phyloP scores from a whole-genome alignment of 23 red algal species.

The Gracilaria gracilis region DNA sequence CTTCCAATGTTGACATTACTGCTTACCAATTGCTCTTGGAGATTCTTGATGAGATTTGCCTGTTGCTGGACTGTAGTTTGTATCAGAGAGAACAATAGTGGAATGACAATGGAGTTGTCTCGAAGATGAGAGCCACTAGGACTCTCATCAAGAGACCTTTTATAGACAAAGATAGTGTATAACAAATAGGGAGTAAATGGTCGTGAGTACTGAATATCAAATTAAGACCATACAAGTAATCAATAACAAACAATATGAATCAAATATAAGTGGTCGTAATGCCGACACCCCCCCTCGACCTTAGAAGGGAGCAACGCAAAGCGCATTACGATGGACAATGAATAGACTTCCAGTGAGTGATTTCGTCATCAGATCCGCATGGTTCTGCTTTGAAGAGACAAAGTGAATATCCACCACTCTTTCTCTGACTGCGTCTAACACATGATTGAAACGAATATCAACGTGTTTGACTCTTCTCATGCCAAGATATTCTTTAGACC shows the following conservation, averaged over 20 bases:
- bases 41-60: background rate
- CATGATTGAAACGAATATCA: background rate
- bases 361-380: conserved; percentile 40
- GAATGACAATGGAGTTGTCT: background rate
- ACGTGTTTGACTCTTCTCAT: conserved; percentile 38
- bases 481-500: conserved; percentile 15
- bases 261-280: background rate
- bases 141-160: background rate
- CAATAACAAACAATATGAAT: background rate
- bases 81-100: background rate
- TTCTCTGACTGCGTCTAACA: background rate
- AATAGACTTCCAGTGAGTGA: conserved; percentile 6
- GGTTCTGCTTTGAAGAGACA: conserved; percentile 6
- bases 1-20: background rate
- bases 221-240: background rate
- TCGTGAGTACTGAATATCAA: too few species aligned
- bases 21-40: background rate
- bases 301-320: background rate
- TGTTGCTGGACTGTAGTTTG: background rate
- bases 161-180: too few species aligned
- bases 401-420: background rate
- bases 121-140: background rate
- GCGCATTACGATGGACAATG: background rate
- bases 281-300: conserved; percentile 14
- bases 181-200: too few species aligned